A percentile compares a stretch with the other conserved stretches of the same genome.
Evolutionary conservation across 2,329 filamentous ascomycete genomes (phyloP).

Genomic region (Arthrobotrys musiformis): DNA sequence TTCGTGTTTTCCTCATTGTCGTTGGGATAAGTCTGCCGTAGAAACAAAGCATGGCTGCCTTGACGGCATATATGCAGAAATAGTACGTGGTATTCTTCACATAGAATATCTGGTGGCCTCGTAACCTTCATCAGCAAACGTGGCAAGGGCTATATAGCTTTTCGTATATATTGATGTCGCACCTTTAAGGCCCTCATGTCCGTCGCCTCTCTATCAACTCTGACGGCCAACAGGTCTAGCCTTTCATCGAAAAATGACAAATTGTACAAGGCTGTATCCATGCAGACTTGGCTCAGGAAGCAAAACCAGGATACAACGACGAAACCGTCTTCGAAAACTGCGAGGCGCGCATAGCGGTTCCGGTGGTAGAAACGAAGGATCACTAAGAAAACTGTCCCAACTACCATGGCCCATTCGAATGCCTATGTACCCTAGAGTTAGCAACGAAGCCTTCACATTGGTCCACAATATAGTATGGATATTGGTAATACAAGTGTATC

Average conservation of each 20-base stretch:
- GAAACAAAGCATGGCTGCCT: slow-evolving; percentile 48
- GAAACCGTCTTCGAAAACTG: slow-evolving; percentile 48
- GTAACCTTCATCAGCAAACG: neutral
- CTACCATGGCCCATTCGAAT: slow-evolving; percentile 53
- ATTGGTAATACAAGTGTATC: slow-evolving; percentile 2
- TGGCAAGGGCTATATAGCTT: too few relatives aligned
- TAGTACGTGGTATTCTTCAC: slow-evolving; percentile 44
- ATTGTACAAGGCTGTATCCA: slow-evolving; percentile 28
- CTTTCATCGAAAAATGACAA: slow-evolving; percentile 31
- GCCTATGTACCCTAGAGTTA: slow-evolving; percentile 25
- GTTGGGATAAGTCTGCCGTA: slow-evolving; percentile 29
- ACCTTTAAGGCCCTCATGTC: slow-evolving; percentile 22
- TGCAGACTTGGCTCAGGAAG: slow-evolving; percentile 27
- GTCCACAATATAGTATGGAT: neutral
- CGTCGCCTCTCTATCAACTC: slow-evolving; percentile 6
- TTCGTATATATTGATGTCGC: neutral
- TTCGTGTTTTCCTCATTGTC: slow-evolving; percentile 40
- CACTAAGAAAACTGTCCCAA: slow-evolving; percentile 20
- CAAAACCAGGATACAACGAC: slow-evolving; percentile 40
- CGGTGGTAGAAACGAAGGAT: slow-evolving; percentile 41
- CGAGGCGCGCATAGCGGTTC: slow-evolving; percentile 9
- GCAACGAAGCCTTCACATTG: neutral
- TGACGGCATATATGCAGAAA: slow-evolving; percentile 46
- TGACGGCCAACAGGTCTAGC: neutral
- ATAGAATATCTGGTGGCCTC: slow-evolving; percentile 42